Conservation (phyloP, 2,329 filamentous ascomycete genomes). For the Phialophora macrospora region DNA sequence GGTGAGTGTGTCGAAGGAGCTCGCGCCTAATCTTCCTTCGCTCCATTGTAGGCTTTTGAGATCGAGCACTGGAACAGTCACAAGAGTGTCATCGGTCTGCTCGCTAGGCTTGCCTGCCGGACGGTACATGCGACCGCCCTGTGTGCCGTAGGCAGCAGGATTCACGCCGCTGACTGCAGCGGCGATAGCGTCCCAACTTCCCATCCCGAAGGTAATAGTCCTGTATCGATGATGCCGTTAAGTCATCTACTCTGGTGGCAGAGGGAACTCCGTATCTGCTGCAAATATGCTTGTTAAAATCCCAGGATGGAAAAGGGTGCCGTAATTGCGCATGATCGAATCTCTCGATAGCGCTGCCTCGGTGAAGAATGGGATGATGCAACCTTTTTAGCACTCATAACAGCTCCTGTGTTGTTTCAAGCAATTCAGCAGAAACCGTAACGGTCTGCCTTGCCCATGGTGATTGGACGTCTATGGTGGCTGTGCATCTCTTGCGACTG, state of each 20-base stretch:
- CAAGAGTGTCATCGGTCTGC: constrained; percentile 31
- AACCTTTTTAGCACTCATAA: background rate
- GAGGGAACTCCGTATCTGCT: background rate
- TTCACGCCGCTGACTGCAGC: constrained; percentile 9
- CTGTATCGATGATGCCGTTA: background rate
- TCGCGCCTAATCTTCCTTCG: background rate
- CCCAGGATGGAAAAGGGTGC: background rate
- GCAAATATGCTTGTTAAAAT: background rate
- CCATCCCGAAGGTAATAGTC: background rate
- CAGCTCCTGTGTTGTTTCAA: background rate
- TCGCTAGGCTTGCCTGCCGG: constrained; percentile 15
- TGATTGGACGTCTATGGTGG: background rate
- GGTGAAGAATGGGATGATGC: background rate
- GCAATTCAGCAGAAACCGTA: background rate
- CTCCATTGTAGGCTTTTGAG: constrained; percentile 8
- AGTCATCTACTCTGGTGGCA: background rate
- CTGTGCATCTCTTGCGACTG: constrained; percentile 3
- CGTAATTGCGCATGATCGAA: background rate
- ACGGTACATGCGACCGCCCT: background rate
- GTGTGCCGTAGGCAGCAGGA: constrained; percentile 6
- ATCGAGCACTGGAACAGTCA: constrained; percentile 34
- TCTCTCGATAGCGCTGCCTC: background rate
- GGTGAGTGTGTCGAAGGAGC: background rate
- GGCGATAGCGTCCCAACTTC: constrained; percentile 12
- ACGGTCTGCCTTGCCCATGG: background rate